phyloP scores from a whole-genome alignment of 352 stramenopile genomes.

The Globisporangium spiculum region DNA sequence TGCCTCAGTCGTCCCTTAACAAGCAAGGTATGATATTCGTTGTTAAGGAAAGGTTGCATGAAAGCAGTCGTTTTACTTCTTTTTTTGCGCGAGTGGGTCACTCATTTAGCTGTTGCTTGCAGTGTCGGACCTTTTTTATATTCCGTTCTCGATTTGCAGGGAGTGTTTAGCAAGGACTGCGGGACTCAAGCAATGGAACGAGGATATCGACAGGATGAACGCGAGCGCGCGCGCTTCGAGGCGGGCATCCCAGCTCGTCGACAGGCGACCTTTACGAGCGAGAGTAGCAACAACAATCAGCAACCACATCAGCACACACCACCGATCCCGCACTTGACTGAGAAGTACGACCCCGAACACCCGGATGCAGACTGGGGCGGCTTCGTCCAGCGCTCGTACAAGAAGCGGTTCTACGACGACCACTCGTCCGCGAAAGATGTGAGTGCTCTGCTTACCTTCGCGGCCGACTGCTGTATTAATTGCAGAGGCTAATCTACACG shows the following conservation, averaged over 20 bases:
- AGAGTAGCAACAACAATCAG: constrained; percentile 18
- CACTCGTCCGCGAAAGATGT: constrained; percentile 43
- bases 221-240: constrained; percentile 34
- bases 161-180: neutral
- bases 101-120: neutral
- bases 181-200: constrained; percentile 37
- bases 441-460: constrained; percentile 7
- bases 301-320: constrained; percentile 10
- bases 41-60: too few relatives aligned
- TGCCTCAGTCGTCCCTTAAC: neutral
- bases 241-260: constrained; percentile 13
- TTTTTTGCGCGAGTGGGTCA: neutral
- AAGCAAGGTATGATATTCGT: neutral
- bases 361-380: constrained; percentile 75
- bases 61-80: constrained; percentile 5
- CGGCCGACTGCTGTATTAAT: neutral
- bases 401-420: constrained; percentile 57
- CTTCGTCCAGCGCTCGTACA: constrained; percentile 58
- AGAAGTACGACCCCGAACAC: constrained; percentile 75
- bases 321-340: constrained; percentile 45
- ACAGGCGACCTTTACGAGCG: neutral
- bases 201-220: constrained; percentile 37
- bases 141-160: neutral
- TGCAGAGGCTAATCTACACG: neutral
- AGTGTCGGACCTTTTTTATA: neutral